A percentile compares a stretch with the other conserved stretches of the same genome.
Conservation (phyloP, 768 basidiomycete genomes). For the Kwoniella dejecticola region DNA sequence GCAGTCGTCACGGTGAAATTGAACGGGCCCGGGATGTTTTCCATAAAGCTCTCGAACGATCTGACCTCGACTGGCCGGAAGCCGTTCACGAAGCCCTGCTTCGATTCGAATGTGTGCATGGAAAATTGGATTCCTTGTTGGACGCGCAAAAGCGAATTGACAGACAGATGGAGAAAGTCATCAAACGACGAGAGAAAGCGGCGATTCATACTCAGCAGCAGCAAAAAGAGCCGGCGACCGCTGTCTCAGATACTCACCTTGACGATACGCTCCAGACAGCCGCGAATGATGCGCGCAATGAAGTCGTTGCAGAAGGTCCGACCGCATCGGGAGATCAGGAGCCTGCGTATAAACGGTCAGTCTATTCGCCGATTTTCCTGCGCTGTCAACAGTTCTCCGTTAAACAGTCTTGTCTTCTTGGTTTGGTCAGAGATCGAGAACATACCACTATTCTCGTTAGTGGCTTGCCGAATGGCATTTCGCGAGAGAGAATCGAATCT, state of each 20-base stretch:
- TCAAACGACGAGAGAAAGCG: constrained; percentile 32
- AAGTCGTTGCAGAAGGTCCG: background rate
- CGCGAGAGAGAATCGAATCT: constrained; percentile 67
- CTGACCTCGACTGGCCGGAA: constrained; percentile 88
- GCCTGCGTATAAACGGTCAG: background rate
- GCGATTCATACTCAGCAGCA: constrained; percentile 20
- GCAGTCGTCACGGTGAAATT: constrained; percentile 51
- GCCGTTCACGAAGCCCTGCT: constrained; percentile 88
- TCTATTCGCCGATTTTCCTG: too few relatives aligned
- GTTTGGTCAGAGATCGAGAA: constrained; percentile 92
- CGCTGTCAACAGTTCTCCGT: too few relatives aligned
- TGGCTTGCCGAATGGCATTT: constrained; percentile 63
- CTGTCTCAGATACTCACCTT: background rate
- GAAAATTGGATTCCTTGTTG: constrained; percentile 63
- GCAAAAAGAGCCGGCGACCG: background rate
- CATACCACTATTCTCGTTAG: constrained; percentile 87
- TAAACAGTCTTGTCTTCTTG: too few relatives aligned
- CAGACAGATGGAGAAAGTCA: constrained; percentile 54
- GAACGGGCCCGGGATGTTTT: constrained; percentile 70
- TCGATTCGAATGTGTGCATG: constrained; percentile 81
- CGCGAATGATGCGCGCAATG: too few relatives aligned
- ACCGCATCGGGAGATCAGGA: background rate
- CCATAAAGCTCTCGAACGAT: constrained; percentile 66
- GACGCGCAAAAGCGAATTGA: constrained; percentile 26
- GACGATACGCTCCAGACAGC: too few relatives aligned